Evolutionary conservation across 2,329 filamentous ascomycete genomes (phyloP).

Genomic region (Fusarium xyrophilum): DNA sequence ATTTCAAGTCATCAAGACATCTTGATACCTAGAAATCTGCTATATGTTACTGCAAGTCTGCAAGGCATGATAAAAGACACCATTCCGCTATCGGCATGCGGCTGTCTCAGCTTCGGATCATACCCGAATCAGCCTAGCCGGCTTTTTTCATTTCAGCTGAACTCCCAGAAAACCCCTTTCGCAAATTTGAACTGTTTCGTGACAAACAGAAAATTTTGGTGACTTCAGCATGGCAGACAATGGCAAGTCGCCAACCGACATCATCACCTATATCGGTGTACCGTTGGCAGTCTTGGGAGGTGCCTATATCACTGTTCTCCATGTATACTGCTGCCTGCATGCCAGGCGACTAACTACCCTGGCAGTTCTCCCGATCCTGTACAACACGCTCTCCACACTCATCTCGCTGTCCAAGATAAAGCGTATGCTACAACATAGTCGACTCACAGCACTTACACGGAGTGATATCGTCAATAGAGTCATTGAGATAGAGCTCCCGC

Average conservation of each 20-base stretch:
- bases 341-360: conserved; percentile 1
- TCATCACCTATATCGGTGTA: conserved; percentile 64
- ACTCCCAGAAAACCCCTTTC: conserved; percentile 1
- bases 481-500: conserved; percentile 70
- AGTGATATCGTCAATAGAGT: conserved; percentile 70
- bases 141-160: conserved; percentile 10
- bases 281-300: conserved; percentile 64
- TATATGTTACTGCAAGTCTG: background rate
- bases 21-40: rapidly evolving
- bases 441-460: conserved; percentile 65
- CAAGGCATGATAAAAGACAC: background rate
- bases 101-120: conserved; percentile 1
- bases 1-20: too few species aligned
- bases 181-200: background rate
- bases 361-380: conserved; percentile 67
- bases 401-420: conserved; percentile 66
- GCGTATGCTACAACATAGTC: conserved; percentile 62
- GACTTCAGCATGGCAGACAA: conserved; percentile 43
- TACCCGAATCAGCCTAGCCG: conserved; percentile 18
- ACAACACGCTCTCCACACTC: conserved; percentile 68
- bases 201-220: background rate
- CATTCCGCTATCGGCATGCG: background rate
- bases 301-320: background rate
- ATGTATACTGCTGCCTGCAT: background rate
- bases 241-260: conserved; percentile 51